Base-by-base conservation (phyloP, 306 rosid genomes). In the Arachis hypogaea region DNA sequence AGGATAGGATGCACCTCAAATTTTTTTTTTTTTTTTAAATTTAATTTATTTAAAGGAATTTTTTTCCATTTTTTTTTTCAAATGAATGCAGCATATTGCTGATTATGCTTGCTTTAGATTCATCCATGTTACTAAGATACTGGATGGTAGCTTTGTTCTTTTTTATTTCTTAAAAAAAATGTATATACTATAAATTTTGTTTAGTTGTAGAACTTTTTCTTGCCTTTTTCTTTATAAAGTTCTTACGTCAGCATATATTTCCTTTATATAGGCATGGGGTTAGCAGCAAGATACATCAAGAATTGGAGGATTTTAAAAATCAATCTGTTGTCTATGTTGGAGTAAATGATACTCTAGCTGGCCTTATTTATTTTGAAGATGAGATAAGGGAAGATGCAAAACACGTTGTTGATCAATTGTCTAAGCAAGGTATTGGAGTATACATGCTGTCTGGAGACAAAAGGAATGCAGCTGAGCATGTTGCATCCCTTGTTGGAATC, bases 361-460 rank as follows among this genome's bases (percentile, higher is more conserved):
- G 97, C 66, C 77, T 86, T 59, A 81, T 93, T 76, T 91, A 86
- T 86, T 86, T 89, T 66, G 91, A 93, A 87, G 97, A 93, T 74
- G 93, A 87, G 85, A 85, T 93, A 82, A 84, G 98, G 84, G 93
- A 86, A 76, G 98, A 93, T 76, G 96, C 97, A 54, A 69, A 85
- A 58, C 67, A 81, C 40, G 92, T 91, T 64, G 84, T 93, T 65
- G 87, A 80, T 60, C 68, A 90, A 11, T 78, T 93, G 81, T 81
- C 90, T 73, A 82, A 79, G 77, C 91, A 82, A 86, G 93, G 89
- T 73, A 88, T 93, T 59, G 82, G 30, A 66, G 87, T 86, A 7
- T 93, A 88, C 71, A 93, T 93, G 97, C 86, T 93, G 69, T 93
- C 96, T 63, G 98, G 98, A 71, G 98, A 93, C 91, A 93, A 88